These are phyloP conservation scores for Beauveria sp. DNA, from an alignment of 2,329 filamentous ascomycete genomes.

Conservation along the genomic window DNA sequence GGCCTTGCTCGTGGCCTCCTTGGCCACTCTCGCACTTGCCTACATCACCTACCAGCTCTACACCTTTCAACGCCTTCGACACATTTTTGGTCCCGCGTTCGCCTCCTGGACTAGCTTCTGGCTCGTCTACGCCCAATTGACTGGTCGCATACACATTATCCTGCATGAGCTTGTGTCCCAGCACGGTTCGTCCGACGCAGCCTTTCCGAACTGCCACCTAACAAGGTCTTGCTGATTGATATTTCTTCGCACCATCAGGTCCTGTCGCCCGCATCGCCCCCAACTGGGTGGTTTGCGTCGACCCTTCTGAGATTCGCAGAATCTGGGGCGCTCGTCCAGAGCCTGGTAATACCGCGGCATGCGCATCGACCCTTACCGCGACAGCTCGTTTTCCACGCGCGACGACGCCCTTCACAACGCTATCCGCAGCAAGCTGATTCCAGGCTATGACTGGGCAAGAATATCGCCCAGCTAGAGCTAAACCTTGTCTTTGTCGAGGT, in stretches of 20 bases:
- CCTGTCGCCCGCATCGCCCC: conserved; percentile 21
- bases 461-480: conserved; percentile 23
- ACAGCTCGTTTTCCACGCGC: conserved; percentile 42
- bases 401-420: conserved; percentile 36
- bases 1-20: not conserved
- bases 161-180: not conserved
- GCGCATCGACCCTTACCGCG: conserved; percentile 39
- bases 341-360: conserved; percentile 38
- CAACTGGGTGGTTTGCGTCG: conserved; percentile 23
- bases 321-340: conserved; percentile 21
- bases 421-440: conserved; percentile 26
- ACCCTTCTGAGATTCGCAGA: conserved; percentile 21
- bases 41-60: conserved; percentile 1
- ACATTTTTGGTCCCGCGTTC: conserved; percentile 22
- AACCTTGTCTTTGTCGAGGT: conserved; percentile 28
- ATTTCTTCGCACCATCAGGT: conserved; percentile 13
- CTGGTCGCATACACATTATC: not conserved
- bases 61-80: conserved; percentile 15
- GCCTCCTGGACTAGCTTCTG: conserved; percentile 23
- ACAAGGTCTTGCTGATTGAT: not conserved
- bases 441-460: conserved; percentile 20
- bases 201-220: not conserved
- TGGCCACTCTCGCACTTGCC: not conserved
- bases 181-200: not conserved
- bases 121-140: conserved; percentile 21